Evolutionary conservation across 1,284 basidiomycete species (phyloP), one percentile per base, ranked within the genome.

Genomic region (Ustilago tritici): DNA sequence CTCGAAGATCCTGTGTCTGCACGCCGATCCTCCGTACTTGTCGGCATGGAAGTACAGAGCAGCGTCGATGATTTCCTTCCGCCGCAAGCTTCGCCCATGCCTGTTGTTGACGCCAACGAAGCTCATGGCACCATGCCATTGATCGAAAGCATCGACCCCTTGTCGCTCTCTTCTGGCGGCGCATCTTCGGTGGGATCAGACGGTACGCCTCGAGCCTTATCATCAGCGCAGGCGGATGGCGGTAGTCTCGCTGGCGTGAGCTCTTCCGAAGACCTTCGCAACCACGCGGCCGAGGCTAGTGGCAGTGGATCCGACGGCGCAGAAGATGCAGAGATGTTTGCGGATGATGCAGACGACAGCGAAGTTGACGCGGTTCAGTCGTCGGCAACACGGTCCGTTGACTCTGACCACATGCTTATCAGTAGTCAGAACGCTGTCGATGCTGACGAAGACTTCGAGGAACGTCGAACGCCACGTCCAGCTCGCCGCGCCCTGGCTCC

Each of bases 221-320:
- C 69, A 8, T 58, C 68, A 7, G 55, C 61, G 2, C 57, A 57
- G 32, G 56, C 57, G 4, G 56, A 49, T 35, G 61, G 56, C 11
- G 15, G 40, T 31, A 32, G 46, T 40, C 40, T 79, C 11, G 76
- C 60, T 2, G 73, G 60, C n/a, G 65, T 70, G 15, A 73, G 70
- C 61, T 80, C 81, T 8, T 60, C 70, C 4, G 81, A 82, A 49
- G 81, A 82, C 46, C 55, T 82, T 15, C 41, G 70, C 15, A 70
- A 61, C 41, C 66, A 73, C 19, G 65, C 62, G 4, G 73, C 65
- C 12, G 78, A 78, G 50, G 80, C 78, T 9, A 81, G 78, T 38
- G 82, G 73, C 8, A 84, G 83, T 55, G 82, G 82, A 8, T 83
- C 82, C 54, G 83, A 84, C 17, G 78, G 82, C 35, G 79, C 79